Evolutionary conservation across 768 basidiomycete species (phyloP).

Genomic region (Amanita phalloides): DNA sequence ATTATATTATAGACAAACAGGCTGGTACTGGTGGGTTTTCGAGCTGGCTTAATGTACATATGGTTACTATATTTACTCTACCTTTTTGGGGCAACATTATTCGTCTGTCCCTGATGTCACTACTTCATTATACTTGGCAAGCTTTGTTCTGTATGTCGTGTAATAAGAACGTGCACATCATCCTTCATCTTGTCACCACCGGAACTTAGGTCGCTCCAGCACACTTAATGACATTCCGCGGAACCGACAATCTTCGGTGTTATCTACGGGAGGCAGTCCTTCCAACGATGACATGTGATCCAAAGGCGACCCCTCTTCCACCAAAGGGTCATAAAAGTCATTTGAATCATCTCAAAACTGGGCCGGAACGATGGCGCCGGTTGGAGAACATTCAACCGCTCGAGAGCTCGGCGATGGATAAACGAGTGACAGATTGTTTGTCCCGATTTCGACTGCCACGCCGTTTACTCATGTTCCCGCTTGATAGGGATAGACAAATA

Average conservation of each 20-base stretch:
- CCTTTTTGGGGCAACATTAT: not conserved
- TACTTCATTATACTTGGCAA: not conserved
- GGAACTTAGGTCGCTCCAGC: too few relatives aligned
- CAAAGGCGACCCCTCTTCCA: conserved; percentile 21
- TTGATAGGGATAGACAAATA: conserved; percentile 26
- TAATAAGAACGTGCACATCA: not conserved
- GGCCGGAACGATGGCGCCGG: conserved; percentile 37
- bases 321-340: conserved; percentile 35
- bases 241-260: conserved; percentile 30
- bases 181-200: too few relatives aligned
- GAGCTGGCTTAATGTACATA: not conserved
- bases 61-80: not conserved
- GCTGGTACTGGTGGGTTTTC: not conserved
- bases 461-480: too few relatives aligned
- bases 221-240: conserved; percentile 18
- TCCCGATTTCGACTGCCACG: not conserved
- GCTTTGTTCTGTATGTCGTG: not conserved
- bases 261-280: conserved; percentile 38
- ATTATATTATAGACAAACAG: not conserved
- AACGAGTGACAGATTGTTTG: conserved; percentile 26
- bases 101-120: not conserved
- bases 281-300: conserved; percentile 26
- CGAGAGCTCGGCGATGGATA: conserved; percentile 21
- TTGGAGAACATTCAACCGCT: conserved; percentile 39
- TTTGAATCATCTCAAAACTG: conserved; percentile 29